Evolutionary conservation across 2,329 filamentous ascomycete genomes (phyloP), one percentile per base, ranked within the genome.

Genomic region (Gliomastix tumulicola): DNA sequence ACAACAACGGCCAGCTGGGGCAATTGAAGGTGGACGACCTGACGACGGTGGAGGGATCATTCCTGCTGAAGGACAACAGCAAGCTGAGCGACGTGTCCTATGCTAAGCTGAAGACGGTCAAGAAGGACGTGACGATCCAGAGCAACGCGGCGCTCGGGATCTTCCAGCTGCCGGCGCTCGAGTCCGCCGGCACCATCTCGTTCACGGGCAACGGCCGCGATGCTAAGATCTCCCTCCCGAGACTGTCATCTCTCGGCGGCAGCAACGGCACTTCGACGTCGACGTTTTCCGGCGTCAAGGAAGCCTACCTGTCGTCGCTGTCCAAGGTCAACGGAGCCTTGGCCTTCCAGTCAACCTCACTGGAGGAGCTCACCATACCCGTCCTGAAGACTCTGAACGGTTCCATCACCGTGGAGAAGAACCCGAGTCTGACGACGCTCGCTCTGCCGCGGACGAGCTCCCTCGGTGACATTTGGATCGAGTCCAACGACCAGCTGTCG

Each of bases 41-140:
- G 5, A 48, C 43, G 2, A 49, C 47, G 3, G 46, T 42, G 2
- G 41, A 50, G 30, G 49, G 49, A 41, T 48, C 44, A 1, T 41
- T 53, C 5, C 40, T 36, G 12, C 36, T 53, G 33, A 40, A 49
- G 32, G 32, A 41, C 17, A 53, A 53, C 38, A 30, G 36, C 18
- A 43, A 38, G 7, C 45, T 53, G 2, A 37, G 42, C 11, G 45
- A 37, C 9, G 22, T 41, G 5, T 47, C 44, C 1, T 49, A 50
- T 8, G 41, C 47, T 10, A 49, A 50, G 27, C 45, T 53, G 11
- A 49, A 46, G 33, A 39, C 39, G 0, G 35, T 53, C 30, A 44
- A 48, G n/a, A 50, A 45, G 17, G 49, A 49, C n/a, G 7, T 53
- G 15, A 42, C 40, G 15, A 40, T 53, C n/a, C 49, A 43, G 30